Evolutionary conservation across 768 basidiomycete species (phyloP).

Genomic region (Mycena alexandri): DNA sequence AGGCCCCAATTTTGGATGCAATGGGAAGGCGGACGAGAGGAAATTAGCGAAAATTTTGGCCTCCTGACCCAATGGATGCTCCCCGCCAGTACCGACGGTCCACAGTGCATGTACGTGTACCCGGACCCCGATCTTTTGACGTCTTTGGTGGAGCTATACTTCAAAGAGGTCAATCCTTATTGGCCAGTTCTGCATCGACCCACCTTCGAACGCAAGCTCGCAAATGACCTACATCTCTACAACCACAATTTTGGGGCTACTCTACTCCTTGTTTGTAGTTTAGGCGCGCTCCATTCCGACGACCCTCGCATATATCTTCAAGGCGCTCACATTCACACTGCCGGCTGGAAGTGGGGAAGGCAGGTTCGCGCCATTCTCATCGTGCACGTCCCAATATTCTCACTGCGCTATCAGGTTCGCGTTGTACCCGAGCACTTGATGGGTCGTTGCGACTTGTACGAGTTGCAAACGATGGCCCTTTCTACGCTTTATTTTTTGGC

Average conservation of each 20-base stretch:
- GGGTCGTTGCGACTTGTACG: constrained; percentile 30
- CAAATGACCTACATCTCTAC: constrained; percentile 61
- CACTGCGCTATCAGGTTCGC: constrained; percentile 44
- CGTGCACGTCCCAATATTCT: constrained; percentile 3
- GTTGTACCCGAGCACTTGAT: constrained; percentile 28
- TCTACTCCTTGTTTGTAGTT: constrained; percentile 52
- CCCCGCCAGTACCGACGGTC: constrained; percentile 35
- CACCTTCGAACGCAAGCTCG: constrained; percentile 69
- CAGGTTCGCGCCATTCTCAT: constrained; percentile 13
- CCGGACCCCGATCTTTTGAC: constrained; percentile 61
- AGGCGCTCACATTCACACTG: constrained; percentile 48
- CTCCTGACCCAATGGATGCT: constrained; percentile 12
- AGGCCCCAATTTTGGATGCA: constrained; percentile 64
- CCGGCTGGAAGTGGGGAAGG: constrained; percentile 75
- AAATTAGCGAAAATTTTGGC: not conserved
- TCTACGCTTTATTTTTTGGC: constrained; percentile 57
- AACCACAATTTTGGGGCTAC: constrained; percentile 61
- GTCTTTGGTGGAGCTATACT: constrained; percentile 73
- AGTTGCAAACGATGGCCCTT: constrained; percentile 33
- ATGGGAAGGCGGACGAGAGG: no score
- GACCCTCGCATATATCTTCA: constrained; percentile 70
- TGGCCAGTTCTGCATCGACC: constrained; percentile 80
- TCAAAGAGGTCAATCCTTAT: constrained; percentile 58
- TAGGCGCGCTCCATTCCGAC: constrained; percentile 69
- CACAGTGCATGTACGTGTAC: constrained; percentile 48